Conservation (phyloP, 1,284 basidiomycete genomes). For the Kwoniella shivajii region DNA sequence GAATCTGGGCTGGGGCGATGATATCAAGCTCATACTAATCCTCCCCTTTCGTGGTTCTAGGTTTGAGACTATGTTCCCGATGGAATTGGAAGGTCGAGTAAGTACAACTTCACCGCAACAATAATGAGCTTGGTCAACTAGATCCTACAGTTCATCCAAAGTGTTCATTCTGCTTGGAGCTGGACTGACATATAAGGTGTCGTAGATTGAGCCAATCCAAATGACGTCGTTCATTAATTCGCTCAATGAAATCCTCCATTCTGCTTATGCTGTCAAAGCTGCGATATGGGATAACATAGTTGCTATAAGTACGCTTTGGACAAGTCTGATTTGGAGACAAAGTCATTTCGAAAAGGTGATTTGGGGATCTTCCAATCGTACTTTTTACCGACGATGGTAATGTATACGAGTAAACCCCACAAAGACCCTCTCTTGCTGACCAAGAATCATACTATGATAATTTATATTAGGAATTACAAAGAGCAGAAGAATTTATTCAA, state of each 20-base stretch:
- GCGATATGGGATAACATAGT: conserved; percentile 55
- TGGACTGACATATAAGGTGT: background rate
- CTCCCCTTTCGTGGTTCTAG: too few species aligned
- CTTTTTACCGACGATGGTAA: too few species aligned
- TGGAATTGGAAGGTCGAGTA: conserved; percentile 56
- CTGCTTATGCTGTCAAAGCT: conserved; percentile 52
- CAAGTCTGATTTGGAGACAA: conserved; percentile 49
- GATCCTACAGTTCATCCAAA: background rate
- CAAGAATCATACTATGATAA: background rate
- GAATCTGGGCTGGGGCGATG: too few species aligned
- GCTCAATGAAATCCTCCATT: conserved; percentile 51
- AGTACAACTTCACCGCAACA: conserved; percentile 8
- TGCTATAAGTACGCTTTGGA: conserved; percentile 54
- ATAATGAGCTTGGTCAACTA: background rate
- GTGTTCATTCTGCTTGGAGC: background rate
- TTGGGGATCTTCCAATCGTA: background rate
- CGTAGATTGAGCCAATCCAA: conserved; percentile 49
- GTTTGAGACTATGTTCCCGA: conserved; percentile 54
- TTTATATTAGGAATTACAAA: conserved; percentile 47
- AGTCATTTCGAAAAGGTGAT: conserved; percentile 56
- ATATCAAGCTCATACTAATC: too few species aligned
- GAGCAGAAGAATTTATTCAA: conserved; percentile 46
- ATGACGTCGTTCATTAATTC: conserved; percentile 51
- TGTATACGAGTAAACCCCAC: too few species aligned
- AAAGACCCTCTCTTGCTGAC: too few species aligned